phyloP scores from a whole-genome alignment of 2,329 filamentous ascomycete species.

The Alternaria arbusti region DNA sequence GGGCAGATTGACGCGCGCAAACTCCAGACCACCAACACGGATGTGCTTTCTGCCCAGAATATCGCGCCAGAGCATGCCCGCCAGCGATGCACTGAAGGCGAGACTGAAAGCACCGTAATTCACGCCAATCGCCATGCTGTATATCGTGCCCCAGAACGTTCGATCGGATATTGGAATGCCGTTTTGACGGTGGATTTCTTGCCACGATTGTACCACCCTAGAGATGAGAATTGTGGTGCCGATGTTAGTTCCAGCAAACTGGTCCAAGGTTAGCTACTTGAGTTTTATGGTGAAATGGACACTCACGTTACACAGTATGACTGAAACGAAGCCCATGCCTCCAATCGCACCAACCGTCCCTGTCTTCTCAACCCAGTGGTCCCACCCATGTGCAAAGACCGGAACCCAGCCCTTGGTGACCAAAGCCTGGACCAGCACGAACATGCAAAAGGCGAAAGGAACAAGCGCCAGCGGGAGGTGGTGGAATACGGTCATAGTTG shows the following conservation, averaged over 20 bases:
- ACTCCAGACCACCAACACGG: slow-evolving; percentile 66
- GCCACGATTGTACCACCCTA: slow-evolving; percentile 73
- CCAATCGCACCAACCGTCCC: slow-evolving; percentile 72
- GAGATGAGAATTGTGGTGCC: slow-evolving; percentile 76
- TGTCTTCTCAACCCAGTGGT: slow-evolving; percentile 73
- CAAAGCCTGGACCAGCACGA: slow-evolving; percentile 73
- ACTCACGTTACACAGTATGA: slow-evolving; percentile 74
- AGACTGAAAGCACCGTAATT: slow-evolving; percentile 78
- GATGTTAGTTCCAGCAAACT: slow-evolving; percentile 81
- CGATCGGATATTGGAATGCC: slow-evolving; percentile 63
- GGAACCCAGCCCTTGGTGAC: slow-evolving; percentile 77
- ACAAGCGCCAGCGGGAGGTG: slow-evolving; percentile 73
- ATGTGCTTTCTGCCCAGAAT: slow-evolving; percentile 74
- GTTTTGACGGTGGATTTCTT: slow-evolving; percentile 61
- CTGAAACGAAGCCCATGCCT: slow-evolving; percentile 75
- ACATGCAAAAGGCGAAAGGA: slow-evolving; percentile 77
- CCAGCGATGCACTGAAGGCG: slow-evolving; percentile 73
- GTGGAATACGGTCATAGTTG: slow-evolving; percentile 67
- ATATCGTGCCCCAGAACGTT: slow-evolving; percentile 76
- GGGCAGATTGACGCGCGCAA: slow-evolving; percentile 71
- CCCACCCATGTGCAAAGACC: slow-evolving; percentile 76
- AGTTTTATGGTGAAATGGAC: no score
- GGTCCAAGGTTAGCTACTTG: background rate
- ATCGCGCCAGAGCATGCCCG: slow-evolving; percentile 74
- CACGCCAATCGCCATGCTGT: slow-evolving; percentile 73